phyloP scores from a whole-genome alignment of 1,139 yeast genomes.

The Saccharomyces hybrid region DNA sequence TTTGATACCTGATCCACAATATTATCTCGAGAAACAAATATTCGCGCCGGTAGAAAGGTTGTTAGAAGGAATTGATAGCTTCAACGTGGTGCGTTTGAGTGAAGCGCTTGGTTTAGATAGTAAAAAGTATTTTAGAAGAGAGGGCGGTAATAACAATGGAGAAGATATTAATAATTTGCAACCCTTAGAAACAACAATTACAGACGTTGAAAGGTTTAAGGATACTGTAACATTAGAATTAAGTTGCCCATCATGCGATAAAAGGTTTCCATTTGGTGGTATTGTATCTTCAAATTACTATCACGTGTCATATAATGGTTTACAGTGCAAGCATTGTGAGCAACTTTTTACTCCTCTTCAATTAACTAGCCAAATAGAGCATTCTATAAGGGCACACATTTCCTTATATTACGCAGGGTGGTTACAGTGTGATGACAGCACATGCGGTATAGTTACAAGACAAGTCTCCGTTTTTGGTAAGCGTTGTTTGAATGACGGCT shows the following conservation, averaged over 20 bases:
- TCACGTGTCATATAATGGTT: constrained; percentile 57
- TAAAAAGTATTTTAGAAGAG: constrained; percentile 49
- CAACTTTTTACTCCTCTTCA: constrained; percentile 43
- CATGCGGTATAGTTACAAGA: constrained; percentile 76
- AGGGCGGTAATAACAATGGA: constrained; percentile 34
- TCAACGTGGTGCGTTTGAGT: constrained; percentile 74
- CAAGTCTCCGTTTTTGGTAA: constrained; percentile 87
- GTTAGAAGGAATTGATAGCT: constrained; percentile 77
- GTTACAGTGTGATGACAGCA: constrained; percentile 74
- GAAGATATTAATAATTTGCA: constrained; percentile 43
- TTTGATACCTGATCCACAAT: constrained; percentile 64
- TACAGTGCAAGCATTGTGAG: constrained; percentile 58
- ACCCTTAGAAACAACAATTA: constrained; percentile 74
- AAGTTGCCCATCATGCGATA: constrained; percentile 55
- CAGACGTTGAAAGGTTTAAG: constrained; percentile 77
- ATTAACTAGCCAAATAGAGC: constrained; percentile 66
- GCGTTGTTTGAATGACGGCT: constrained; percentile 58
- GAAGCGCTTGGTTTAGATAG: constrained; percentile 71
- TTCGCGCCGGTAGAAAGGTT: constrained; percentile 88
- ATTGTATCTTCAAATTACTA: constrained; percentile 55
- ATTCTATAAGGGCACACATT: constrained; percentile 58
- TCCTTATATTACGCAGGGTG: constrained; percentile 77
- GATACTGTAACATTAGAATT: constrained; percentile 50
- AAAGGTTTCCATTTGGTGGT: constrained; percentile 64
- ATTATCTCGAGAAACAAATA: constrained; percentile 80